These are phyloP conservation scores for Cladophialophora carrionii DNA, from an alignment of 2,329 filamentous ascomycete species.

Conservation along the genomic window DNA sequence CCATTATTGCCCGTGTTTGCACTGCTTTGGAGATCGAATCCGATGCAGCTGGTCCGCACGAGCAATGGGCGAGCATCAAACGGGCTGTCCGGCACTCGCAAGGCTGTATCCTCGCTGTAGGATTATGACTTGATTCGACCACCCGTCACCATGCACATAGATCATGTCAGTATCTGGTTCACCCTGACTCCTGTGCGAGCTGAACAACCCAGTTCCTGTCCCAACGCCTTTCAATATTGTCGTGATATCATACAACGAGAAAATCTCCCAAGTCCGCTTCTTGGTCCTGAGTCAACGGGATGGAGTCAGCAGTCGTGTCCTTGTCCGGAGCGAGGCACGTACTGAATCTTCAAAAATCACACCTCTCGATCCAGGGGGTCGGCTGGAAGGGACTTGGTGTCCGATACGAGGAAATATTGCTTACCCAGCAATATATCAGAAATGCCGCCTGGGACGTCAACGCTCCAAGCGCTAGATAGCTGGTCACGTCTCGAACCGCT, in stretches of 20 bases:
- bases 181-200: too few species aligned
- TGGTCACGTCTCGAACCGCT: slow-evolving; percentile 27
- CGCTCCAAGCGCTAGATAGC: slow-evolving; percentile 31
- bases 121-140: background rate
- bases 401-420: slow-evolving; percentile 33
- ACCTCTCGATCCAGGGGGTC: slow-evolving; percentile 30
- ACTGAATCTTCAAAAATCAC: slow-evolving; percentile 28
- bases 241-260: slow-evolving; percentile 13
- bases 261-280: slow-evolving; percentile 15
- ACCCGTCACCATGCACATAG: background rate
- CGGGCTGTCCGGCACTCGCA: background rate
- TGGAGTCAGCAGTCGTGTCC: slow-evolving; percentile 10
- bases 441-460: slow-evolving; percentile 32
- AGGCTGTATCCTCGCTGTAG: background rate
- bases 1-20: background rate
- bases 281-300: slow-evolving; percentile 5
- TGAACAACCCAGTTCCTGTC: too few species aligned
- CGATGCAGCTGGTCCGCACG: background rate
- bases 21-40: background rate
- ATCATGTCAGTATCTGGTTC: background rate
- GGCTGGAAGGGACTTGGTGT: slow-evolving; percentile 27
- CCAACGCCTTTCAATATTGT: background rate
- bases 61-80: background rate
- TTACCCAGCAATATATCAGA: slow-evolving; percentile 35
- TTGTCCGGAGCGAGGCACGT: background rate